Percentiles rank a stretch among this genome's conserved stretches.
Conservation (phyloP, 768 basidiomycete species). For the Macrolepiota albuminosa region DNA sequence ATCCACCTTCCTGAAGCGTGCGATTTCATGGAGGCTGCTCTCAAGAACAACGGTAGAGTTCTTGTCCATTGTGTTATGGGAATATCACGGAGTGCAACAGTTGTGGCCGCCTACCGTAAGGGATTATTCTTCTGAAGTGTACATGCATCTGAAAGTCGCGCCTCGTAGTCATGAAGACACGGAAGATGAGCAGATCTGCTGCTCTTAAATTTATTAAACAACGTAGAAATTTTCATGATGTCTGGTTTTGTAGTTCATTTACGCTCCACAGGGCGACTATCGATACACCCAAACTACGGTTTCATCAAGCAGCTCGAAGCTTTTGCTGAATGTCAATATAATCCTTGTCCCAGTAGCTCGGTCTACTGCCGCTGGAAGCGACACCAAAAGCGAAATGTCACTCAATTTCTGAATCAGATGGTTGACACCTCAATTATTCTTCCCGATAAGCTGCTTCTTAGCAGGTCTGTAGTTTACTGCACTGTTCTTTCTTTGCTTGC, state of each 20-base stretch:
- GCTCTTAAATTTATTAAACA: slow-evolving; percentile 48
- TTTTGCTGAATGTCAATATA: slow-evolving; percentile 48
- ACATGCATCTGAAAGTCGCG: background rate
- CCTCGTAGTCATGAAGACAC: slow-evolving; percentile 31
- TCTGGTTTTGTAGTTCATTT: slow-evolving; percentile 8
- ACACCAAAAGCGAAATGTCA: slow-evolving; percentile 47
- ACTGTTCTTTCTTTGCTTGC: background rate
- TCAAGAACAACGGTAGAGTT: slow-evolving; percentile 48
- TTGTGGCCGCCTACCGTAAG: slow-evolving; percentile 52
- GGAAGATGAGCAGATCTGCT: slow-evolving; percentile 32
- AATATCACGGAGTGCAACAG: slow-evolving; percentile 62
- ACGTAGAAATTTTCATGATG: slow-evolving; percentile 27
- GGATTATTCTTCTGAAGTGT: slow-evolving; percentile 9
- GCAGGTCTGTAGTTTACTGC: slow-evolving; percentile 32
- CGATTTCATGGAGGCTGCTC: slow-evolving; percentile 56
- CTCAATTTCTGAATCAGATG: slow-evolving; percentile 45
- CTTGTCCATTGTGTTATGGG: slow-evolving; percentile 76
- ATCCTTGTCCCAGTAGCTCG: slow-evolving; percentile 34
- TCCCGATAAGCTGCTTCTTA: slow-evolving; percentile 44
- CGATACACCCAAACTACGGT: slow-evolving; percentile 43
- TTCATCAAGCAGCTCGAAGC: slow-evolving; percentile 57
- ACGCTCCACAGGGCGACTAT: slow-evolving; percentile 25
- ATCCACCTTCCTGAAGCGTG: slow-evolving; percentile 59
- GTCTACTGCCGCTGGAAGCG: slow-evolving; percentile 59
- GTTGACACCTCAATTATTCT: slow-evolving; percentile 49